Conservation (phyloP, 176 grass and related monocot species). For the Oryza glumipatula region DNA sequence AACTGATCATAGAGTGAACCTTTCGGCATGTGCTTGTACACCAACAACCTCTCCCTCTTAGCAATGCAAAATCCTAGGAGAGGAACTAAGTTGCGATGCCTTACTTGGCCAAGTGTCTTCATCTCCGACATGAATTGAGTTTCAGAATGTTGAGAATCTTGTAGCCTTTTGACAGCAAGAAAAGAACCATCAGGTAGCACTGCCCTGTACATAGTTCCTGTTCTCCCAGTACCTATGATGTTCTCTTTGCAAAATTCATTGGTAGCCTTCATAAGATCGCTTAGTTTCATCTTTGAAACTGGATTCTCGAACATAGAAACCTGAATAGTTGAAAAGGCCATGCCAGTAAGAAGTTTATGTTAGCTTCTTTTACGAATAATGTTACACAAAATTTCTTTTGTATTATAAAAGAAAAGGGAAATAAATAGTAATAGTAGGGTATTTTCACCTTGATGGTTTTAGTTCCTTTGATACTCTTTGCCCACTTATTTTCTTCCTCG, state of each 20-base stretch:
- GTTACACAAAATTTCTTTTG: not conserved
- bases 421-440: conserved; percentile 6
- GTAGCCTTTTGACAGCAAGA: conserved; percentile 82
- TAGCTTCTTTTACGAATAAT: not conserved
- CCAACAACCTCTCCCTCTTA: conserved; percentile 80
- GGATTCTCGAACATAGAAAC: conserved; percentile 92
- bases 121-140: conserved; percentile 87
- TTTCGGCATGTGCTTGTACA: conserved; percentile 81
- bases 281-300: conserved; percentile 91
- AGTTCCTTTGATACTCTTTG: conserved; percentile 74
- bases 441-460: conserved; percentile 72
- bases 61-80: conserved; percentile 82
- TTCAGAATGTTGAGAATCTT: conserved; percentile 86
- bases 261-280: conserved; percentile 93
- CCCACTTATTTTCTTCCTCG: conserved; percentile 87
- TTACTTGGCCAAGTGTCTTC: conserved; percentile 81
- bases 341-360: not conserved
- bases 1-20: conserved; percentile 79
- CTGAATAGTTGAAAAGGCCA: conserved; percentile 48
- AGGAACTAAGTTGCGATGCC: conserved; percentile 80
- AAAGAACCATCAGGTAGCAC: conserved; percentile 76
- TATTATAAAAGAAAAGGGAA: not conserved
- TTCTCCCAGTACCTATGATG: conserved; percentile 73
- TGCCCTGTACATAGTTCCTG: conserved; percentile 86
- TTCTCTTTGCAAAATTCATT: conserved; percentile 77